Evolutionary conservation across 2,329 filamentous ascomycete genomes (phyloP).

Genomic region (Thelonectria rubi): DNA sequence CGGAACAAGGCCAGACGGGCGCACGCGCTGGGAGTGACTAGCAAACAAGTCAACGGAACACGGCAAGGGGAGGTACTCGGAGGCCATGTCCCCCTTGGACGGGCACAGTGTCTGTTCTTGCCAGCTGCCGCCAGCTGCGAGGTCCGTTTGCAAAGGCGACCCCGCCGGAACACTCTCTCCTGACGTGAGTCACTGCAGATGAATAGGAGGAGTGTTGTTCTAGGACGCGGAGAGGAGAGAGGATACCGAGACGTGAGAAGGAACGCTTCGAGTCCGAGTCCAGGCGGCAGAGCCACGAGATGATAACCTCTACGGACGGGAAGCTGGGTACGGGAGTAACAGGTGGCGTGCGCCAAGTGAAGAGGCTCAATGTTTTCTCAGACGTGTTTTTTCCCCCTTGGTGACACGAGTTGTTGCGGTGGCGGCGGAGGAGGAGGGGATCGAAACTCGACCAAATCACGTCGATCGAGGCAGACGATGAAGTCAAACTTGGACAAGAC

Average conservation of each 20-base stretch:
- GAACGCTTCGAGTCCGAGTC: neutral
- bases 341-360: neutral
- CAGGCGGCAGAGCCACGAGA: conserved; percentile 3
- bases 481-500: neutral
- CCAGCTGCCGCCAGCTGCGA: neutral
- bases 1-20: neutral
- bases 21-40: conserved; percentile 31
- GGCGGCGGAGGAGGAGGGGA: neutral
- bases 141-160: no score
- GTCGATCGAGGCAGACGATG: neutral
- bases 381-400: neutral
- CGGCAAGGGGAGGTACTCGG: neutral
- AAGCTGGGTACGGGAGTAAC: conserved; percentile 3
- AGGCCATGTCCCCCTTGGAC: neutral
- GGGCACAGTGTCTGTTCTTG: neutral
- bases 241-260: neutral
- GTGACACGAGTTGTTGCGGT: neutral
- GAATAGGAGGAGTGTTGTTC: no score
- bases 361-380: neutral
- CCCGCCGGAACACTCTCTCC: no score
- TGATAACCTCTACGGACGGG: neutral
- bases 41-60: conserved; percentile 15
- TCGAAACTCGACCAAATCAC: neutral
- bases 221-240: neutral
- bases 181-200: neutral